Base-by-base conservation (phyloP, 371 early-diverging fungal species). In the Mortierella sp. region DNA sequence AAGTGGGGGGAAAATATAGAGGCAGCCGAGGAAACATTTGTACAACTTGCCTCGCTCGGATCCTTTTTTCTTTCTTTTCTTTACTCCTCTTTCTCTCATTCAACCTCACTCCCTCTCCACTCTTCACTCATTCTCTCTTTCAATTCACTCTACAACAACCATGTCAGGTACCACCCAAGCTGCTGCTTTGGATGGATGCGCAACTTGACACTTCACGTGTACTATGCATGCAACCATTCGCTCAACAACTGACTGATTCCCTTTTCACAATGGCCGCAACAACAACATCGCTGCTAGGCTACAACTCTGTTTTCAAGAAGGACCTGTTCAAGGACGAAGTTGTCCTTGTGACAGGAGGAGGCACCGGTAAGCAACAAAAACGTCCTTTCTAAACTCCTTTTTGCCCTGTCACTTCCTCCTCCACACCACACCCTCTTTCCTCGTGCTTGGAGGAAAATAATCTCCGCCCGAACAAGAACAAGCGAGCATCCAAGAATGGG, bases 331-430 rank as follows among this genome's bases (percentile, higher is more conserved):
- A 87, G 53, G 80, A 82, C 72, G 78, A 87, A 40, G 87, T 89
- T 26, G 69, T 78, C 51, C 85, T 90, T 31, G 78, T 90, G 34
- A 89, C 87, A 10, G 87, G 87, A 70, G 90, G 90, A 54, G 90
- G 89, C 59, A 89, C 89, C 14, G 82, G 88, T 86, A 79, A 78
- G 77, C 10, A 31, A 19, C 3, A 53, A n/a, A 72, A 64, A 13
- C 54, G 6, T 6, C 21, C 16, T 11, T 64, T 37, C 43, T 50
- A 50, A 50, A 50, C 50, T 50, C 50, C 50, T 40, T 34, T 51
- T 50, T 40, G 6, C 43, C 43, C n/a, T 76, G 46, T 14, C 50
- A 26, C 40, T 11, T n/a, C 5, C 3, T 1, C 14, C 13, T 31
- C 28, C 31, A 5, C 64, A 13, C 37, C 67, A 67, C 67, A 67